Conservation (phyloP, 768 basidiomycete species). For the Roridomyces roridus region DNA sequence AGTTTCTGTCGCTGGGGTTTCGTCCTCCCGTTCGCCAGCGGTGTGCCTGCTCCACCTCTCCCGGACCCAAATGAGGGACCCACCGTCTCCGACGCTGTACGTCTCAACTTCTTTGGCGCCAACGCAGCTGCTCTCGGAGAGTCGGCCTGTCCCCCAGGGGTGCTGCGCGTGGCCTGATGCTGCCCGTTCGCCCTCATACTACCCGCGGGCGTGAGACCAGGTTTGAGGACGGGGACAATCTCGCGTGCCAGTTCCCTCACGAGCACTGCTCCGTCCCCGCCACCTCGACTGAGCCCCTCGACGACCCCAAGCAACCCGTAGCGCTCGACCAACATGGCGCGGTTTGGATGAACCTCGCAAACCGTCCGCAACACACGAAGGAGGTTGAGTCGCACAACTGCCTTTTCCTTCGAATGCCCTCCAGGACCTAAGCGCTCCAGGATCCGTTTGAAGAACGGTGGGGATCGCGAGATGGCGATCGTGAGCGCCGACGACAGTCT, state of each 20-base stretch:
- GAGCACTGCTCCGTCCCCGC: slow-evolving; percentile 85
- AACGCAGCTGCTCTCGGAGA: slow-evolving; percentile 35
- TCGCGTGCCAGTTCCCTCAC: slow-evolving; percentile 89
- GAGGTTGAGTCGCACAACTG: slow-evolving; percentile 90
- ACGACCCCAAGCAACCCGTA: slow-evolving; percentile 87
- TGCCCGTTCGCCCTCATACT: slow-evolving; percentile 31
- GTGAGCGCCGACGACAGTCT: slow-evolving; percentile 79
- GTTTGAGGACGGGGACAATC: slow-evolving; percentile 78
- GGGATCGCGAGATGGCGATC: slow-evolving; percentile 74
- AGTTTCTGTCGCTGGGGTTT: slow-evolving; percentile 57
- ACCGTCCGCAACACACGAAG: slow-evolving; percentile 84
- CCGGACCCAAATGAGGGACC: slow-evolving; percentile 24
- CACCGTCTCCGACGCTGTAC: slow-evolving; percentile 73
- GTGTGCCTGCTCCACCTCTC: slow-evolving; percentile 25
- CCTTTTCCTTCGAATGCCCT: slow-evolving; percentile 49
- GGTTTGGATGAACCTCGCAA: slow-evolving; percentile 90
- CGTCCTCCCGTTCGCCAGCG: slow-evolving; percentile 36
- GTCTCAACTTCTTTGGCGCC: slow-evolving; percentile 69
- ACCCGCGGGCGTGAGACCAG: slow-evolving; percentile 60
- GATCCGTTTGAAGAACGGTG: slow-evolving; percentile 87
- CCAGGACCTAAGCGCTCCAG: slow-evolving; percentile 77
- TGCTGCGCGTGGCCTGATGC: slow-evolving; percentile 20
- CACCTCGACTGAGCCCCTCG: slow-evolving; percentile 74
- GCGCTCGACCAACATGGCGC: slow-evolving; percentile 78
- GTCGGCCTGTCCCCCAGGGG: slow-evolving; percentile 26